Conservation (phyloP, 2,329 filamentous ascomycete species). For the Aspergillus caelatus region DNA sequence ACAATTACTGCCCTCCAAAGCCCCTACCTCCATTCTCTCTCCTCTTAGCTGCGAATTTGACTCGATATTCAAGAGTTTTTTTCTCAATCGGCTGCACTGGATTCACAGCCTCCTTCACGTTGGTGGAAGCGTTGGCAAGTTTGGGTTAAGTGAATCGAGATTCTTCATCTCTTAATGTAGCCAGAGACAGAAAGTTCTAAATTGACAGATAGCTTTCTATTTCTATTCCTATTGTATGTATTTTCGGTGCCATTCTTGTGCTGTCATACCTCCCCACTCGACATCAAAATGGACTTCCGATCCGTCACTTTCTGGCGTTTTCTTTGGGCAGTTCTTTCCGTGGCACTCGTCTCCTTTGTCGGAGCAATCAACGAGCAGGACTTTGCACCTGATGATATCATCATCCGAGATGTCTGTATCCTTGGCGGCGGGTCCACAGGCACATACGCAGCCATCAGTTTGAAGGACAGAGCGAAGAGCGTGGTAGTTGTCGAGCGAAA, state of each 20-base stretch:
- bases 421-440: conserved; percentile 41
- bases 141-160: background rate
- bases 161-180: background rate
- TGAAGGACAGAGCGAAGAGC: conserved; percentile 34
- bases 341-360: background rate
- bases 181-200: background rate
- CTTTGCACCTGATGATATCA: conserved; percentile 11
- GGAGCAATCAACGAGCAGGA: background rate
- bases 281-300: background rate
- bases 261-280: background rate
- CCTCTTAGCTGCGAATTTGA: no score
- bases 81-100: no score
- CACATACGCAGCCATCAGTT: conserved; percentile 36
- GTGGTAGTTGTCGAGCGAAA: conserved; percentile 41
- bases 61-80: no score
- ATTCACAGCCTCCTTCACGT: no score
- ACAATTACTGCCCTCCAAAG: no score
- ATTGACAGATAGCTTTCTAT: background rate
- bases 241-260: background rate
- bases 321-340: background rate
- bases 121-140: no score
- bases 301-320: accelerated
- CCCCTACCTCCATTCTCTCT: no score
- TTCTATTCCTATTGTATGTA: background rate
- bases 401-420: conserved; percentile 36